Evolutionary conservation across 148 eudicot species (phyloP), one percentile per base, ranked within the genome.

Genomic region (Simmondsia chinensis): DNA sequence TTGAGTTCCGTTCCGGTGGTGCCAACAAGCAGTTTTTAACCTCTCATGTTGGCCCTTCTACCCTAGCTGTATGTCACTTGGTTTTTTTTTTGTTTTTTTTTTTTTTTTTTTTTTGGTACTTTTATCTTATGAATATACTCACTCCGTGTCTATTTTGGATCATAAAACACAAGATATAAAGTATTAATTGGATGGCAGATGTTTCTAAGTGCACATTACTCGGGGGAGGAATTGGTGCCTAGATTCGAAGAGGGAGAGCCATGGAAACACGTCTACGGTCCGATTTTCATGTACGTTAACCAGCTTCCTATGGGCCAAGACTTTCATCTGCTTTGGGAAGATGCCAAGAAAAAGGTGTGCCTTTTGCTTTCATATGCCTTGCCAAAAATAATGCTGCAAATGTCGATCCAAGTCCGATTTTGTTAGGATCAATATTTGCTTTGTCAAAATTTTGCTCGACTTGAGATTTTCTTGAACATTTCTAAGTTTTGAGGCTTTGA

Each of bases 21-120:
- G 82, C 96, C 3, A 44, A 61, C 20, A 87, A 79, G 40, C 87
- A 76, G 32, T 81, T 82, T 42, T 87, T 87, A 9, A 87, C 94
- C 6, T 87, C 96, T 19, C 96, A 87, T 24, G 74, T 65, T 20
- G 93, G 84, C 29, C 84, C 93, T 9, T 71, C 79, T 2, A 59
- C 69, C 1, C 72, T 82, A 26, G 80, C 93, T 7, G 95, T 86
- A 59, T 63, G 87, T 64, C 13, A n/a, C 26, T 7, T 24, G 0
- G 0, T 4, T 20, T 7, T 6, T 17, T 2, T 29, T 27, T 5
- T 16, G 17, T 3, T 12, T 17, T 23, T 4, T 17, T 4, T 19
- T 1, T 23, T 32, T n/a, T 11, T 25, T 2, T 10, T 10, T 9
- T 9, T 28, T 9, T 28, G 5, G 31, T 28, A 28, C 31, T 5